Evolutionary conservation across 345 rosid species (phyloP).

Genomic region (Salix dunnii): DNA sequence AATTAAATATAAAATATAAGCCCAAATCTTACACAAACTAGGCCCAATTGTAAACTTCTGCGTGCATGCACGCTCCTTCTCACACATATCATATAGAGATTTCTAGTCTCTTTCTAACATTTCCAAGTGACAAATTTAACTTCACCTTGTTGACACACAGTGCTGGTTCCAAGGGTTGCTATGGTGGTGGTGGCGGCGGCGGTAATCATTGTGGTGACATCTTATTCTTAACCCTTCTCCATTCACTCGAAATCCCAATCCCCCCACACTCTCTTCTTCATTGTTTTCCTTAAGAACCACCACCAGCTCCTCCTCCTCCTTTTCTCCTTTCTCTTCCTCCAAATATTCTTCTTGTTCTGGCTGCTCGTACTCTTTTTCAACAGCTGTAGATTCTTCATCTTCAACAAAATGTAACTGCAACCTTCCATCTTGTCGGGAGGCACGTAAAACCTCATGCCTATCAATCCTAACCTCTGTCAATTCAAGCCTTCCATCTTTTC

Average conservation of each 20-base stretch:
- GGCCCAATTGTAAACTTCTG: not conserved
- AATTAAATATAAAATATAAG: too few relatives aligned
- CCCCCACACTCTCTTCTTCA: not conserved
- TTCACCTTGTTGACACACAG: slow-evolving; percentile 60
- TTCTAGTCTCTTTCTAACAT: too few relatives aligned
- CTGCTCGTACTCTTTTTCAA: slow-evolving; percentile 13
- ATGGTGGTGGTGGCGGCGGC: slow-evolving; percentile 24
- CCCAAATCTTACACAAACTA: too few relatives aligned
- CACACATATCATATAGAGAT: too few relatives aligned
- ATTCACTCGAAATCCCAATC: slow-evolving; percentile 34
- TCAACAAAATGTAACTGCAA: slow-evolving; percentile 54
- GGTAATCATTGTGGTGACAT: slow-evolving; percentile 32
- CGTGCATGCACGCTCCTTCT: not conserved
- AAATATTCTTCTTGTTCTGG: not conserved
- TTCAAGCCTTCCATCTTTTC: slow-evolving; percentile 70
- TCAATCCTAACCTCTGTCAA: slow-evolving; percentile 54
- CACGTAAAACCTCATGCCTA: slow-evolving; percentile 53
- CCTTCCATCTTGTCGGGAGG: slow-evolving; percentile 57
- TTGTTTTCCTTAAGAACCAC: slow-evolving; percentile 9
- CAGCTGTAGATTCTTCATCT: not conserved
- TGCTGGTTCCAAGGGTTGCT: slow-evolving; percentile 51
- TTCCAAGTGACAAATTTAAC: too few relatives aligned
- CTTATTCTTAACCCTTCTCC: slow-evolving; percentile 37
- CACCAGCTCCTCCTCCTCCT: slow-evolving; percentile 4
- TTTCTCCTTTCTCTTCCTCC: slow-evolving; percentile 11